Evolutionary conservation across 179 eudicot genomes (phyloP).

Genomic region (Vitellaria paradoxa): DNA sequence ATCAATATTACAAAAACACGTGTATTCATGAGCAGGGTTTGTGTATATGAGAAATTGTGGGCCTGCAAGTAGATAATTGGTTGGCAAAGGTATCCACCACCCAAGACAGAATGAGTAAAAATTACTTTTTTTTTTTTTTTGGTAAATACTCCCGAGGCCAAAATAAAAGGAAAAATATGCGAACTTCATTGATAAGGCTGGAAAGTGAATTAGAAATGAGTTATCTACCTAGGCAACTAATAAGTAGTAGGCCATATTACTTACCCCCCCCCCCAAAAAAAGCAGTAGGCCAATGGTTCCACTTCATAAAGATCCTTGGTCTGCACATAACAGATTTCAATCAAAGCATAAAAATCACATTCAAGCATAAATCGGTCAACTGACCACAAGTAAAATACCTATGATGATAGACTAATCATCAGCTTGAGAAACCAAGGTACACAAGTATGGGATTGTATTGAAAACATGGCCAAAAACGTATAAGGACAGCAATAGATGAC

Average conservation of each 20-base stretch:
- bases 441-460: constrained; percentile 71
- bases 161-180: too few species aligned
- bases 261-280: too few species aligned
- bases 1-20: background rate
- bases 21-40: background rate
- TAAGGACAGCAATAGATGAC: too few species aligned
- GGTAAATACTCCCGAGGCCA: too few species aligned
- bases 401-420: constrained; percentile 91
- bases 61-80: background rate
- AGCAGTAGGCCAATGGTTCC: constrained; percentile 93
- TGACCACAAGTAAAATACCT: constrained; percentile 35
- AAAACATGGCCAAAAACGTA: constrained; percentile 69
- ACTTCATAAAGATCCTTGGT: constrained; percentile 95
- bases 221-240: constrained; percentile 86
- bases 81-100: background rate
- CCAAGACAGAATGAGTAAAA: too few species aligned
- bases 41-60: background rate
- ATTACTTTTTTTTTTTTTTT: background rate
- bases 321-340: constrained; percentile 39
- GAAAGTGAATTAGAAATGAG: constrained; percentile 17
- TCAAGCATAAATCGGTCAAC: background rate
- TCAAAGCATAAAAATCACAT: background rate
- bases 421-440: constrained; percentile 90
- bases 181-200: background rate
- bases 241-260: too few species aligned